phyloP scores from a whole-genome alignment of 2,329 filamentous ascomycete species.

The Pezicula rhizophila region DNA sequence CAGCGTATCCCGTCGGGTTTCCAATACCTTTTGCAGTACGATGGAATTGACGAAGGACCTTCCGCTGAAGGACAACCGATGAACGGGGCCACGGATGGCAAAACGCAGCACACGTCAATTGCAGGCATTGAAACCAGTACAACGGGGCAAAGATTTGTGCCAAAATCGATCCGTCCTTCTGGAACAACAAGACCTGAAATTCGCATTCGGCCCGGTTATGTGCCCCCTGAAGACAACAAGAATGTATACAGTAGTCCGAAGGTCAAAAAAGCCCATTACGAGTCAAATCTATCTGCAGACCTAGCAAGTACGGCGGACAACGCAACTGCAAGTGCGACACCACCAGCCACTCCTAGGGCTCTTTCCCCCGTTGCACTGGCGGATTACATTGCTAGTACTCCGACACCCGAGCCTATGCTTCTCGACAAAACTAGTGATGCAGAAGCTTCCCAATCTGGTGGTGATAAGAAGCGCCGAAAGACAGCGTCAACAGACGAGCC shows the following conservation, averaged over 20 bases:
- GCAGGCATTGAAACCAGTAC: conserved; percentile 66
- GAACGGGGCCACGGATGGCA: too few species aligned
- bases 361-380: too few species aligned
- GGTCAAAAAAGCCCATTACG: background rate
- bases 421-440: too few species aligned
- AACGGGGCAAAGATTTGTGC: conserved; percentile 77
- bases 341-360: too few species aligned
- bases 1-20: too few species aligned
- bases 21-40: background rate
- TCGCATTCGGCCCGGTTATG: conserved; percentile 81
- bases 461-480: background rate
- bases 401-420: too few species aligned
- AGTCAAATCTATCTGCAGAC: background rate
- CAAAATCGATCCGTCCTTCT: conserved; percentile 74
- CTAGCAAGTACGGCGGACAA: background rate
- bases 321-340: too few species aligned
- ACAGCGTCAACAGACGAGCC: background rate
- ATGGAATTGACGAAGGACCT: background rate
- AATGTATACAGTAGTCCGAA: conserved; percentile 72
- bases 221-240: conserved; percentile 86
- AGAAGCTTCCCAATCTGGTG: too few species aligned
- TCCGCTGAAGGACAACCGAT: too few species aligned
- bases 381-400: too few species aligned
- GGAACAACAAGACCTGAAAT: conserved; percentile 84
- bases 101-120: conserved; percentile 25